Evolutionary conservation across 192 early-diverging fungal species (phyloP).

Genomic region (Coemansia sp.): DNA sequence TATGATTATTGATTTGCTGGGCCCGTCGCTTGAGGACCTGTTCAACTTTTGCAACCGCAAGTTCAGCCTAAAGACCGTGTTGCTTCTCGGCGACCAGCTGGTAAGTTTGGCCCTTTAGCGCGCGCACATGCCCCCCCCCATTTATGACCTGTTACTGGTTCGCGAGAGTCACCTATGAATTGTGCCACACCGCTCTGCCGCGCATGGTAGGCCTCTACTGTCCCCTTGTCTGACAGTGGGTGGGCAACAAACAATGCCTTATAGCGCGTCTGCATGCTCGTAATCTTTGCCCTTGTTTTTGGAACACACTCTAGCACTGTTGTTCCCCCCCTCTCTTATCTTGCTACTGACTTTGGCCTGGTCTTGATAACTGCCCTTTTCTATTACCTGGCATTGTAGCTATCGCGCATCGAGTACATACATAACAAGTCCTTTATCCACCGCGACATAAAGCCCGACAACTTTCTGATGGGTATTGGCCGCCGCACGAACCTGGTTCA

Average conservation of each 20-base stretch:
- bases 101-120: constrained; percentile 26
- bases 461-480: constrained; percentile 88
- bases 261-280: constrained; percentile 8
- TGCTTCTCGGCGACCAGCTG: constrained; percentile 86
- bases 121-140: neutral
- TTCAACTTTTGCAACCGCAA: constrained; percentile 90
- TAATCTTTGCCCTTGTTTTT: constrained; percentile 10
- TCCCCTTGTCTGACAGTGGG: constrained; percentile 6
- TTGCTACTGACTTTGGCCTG: constrained; percentile 15
- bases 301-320: neutral
- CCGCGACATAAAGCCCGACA: constrained; percentile 89
- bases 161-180: constrained; percentile 2
- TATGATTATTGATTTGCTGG: constrained; percentile 87
- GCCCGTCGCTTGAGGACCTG: constrained; percentile 88
- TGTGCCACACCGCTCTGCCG: constrained; percentile 10
- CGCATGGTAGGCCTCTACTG: constrained; percentile 9
- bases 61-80: constrained; percentile 84
- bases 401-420: constrained; percentile 77
- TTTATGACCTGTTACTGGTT: constrained; percentile 15
- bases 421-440: constrained; percentile 90
- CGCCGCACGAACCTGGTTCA: constrained; percentile 82
- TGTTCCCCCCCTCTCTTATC: neutral
- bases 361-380: constrained; percentile 10
- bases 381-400: constrained; percentile 48
- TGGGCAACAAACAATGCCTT: constrained; percentile 11